Conservation (phyloP, 768 basidiomycete genomes). For the Boletus rufocinnamomeus region DNA sequence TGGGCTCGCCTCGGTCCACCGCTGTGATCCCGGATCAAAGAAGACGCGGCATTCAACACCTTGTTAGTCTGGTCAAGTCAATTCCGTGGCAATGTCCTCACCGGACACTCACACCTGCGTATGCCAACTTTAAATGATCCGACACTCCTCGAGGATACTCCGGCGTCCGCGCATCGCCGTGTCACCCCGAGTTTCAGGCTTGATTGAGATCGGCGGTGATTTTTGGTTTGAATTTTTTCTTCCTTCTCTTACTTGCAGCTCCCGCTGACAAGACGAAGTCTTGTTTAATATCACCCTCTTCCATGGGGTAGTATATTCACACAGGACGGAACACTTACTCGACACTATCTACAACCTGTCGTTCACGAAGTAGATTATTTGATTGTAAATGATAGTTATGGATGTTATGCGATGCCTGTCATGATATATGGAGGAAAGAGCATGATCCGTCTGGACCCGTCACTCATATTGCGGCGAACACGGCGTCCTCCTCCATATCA, state of each 20-base stretch:
- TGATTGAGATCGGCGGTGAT: neutral
- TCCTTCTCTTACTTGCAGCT: neutral
- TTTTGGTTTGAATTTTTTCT: neutral
- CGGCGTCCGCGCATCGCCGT: neutral
- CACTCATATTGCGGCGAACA: neutral
- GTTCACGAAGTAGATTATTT: neutral
- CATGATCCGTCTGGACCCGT: neutral
- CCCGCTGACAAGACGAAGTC: neutral
- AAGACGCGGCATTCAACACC: neutral
- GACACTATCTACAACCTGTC: neutral
- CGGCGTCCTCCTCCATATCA: neutral
- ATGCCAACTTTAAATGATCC: neutral
- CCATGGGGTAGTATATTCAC: neutral
- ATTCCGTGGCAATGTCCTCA: neutral
- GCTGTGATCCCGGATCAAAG: conserved; percentile 4
- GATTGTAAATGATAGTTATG: neutral
- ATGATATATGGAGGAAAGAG: neutral
- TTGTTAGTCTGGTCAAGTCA: too few species aligned
- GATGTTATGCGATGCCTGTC: neutral
- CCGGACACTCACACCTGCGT: neutral
- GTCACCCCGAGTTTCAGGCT: neutral
- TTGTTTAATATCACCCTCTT: neutral
- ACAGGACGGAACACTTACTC: neutral
- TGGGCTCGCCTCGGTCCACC: neutral
- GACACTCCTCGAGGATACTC: neutral